Evolutionary conservation across 495 filamentous ascomycete genomes (phyloP).

Genomic region (Sordaria brevicollis): DNA sequence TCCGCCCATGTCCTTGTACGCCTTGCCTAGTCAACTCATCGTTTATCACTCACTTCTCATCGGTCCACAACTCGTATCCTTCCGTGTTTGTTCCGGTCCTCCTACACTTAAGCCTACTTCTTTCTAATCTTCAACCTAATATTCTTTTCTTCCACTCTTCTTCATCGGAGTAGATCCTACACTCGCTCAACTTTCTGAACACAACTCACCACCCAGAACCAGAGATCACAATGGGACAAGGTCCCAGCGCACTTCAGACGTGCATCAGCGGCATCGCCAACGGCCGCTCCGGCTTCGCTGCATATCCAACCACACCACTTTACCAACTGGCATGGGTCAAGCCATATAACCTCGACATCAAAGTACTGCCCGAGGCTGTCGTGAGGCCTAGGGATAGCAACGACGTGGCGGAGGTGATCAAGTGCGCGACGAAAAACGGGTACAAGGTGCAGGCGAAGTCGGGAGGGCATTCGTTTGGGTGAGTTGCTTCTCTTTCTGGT

Average conservation of each 20-base stretch:
- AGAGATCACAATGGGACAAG: conserved; percentile 15
- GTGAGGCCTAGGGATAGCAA: conserved; percentile 46
- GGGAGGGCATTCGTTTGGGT: conserved; percentile 65
- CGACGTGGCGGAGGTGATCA: conserved; percentile 49
- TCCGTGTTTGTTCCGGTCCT: background rate
- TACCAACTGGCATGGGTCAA: conserved; percentile 35
- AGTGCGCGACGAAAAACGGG: conserved; percentile 42
- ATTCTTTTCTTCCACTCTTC: background rate
- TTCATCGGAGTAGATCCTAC: background rate
- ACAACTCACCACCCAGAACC: background rate
- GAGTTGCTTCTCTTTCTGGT: conserved; percentile 2
- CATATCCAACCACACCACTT: conserved; percentile 25
- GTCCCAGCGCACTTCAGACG: conserved; percentile 20
- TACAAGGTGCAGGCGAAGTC: conserved; percentile 58
- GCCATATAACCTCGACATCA: conserved; percentile 55
- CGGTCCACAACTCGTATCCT: background rate
- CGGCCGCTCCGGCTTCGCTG: conserved; percentile 30
- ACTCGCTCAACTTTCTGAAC: background rate
- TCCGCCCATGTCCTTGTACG: background rate
- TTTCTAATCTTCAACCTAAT: background rate
- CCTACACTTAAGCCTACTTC: background rate
- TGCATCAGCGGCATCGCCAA: conserved; percentile 32
- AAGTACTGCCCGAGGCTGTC: conserved; percentile 51
- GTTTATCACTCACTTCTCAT: background rate
- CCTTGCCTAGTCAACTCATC: background rate